Evolutionary conservation across 148 eudicot species (phyloP).

Genomic region (Dysphania ambrosioides): DNA sequence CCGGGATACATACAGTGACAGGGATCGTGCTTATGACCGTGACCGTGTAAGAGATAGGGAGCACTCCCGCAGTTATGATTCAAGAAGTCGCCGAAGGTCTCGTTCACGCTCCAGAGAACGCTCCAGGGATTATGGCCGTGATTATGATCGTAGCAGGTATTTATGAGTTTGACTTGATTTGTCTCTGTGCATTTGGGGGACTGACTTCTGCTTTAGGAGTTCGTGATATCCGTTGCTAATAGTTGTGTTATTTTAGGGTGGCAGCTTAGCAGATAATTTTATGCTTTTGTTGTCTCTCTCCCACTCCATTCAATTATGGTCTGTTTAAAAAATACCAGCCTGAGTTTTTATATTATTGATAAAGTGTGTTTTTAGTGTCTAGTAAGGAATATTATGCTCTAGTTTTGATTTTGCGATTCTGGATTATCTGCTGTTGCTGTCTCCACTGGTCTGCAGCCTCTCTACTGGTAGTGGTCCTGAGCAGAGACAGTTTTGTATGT

Average conservation of each 20-base stretch:
- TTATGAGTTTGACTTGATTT: not conserved
- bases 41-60: constrained; percentile 76
- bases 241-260: not conserved
- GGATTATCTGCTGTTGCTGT: not conserved
- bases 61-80: constrained; percentile 62
- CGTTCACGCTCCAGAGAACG: constrained; percentile 87
- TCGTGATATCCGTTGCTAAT: not conserved
- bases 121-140: constrained; percentile 49
- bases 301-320: not conserved
- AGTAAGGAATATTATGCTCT: not conserved
- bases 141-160: constrained; percentile 84
- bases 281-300: too few species aligned
- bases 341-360: too few species aligned
- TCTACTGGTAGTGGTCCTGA: not conserved
- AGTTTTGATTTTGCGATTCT: too few species aligned
- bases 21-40: constrained; percentile 54
- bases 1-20: constrained; percentile 57
- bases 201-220: not conserved
- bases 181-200: not conserved
- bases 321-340: too few species aligned
- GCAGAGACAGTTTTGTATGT: not conserved
- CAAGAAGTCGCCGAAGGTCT: constrained; percentile 76
- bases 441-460: not conserved
- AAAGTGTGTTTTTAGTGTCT: too few species aligned
- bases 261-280: not conserved